phyloP scores from a whole-genome alignment of 2,329 filamentous ascomycete species.

The Phoma sp. region DNA sequence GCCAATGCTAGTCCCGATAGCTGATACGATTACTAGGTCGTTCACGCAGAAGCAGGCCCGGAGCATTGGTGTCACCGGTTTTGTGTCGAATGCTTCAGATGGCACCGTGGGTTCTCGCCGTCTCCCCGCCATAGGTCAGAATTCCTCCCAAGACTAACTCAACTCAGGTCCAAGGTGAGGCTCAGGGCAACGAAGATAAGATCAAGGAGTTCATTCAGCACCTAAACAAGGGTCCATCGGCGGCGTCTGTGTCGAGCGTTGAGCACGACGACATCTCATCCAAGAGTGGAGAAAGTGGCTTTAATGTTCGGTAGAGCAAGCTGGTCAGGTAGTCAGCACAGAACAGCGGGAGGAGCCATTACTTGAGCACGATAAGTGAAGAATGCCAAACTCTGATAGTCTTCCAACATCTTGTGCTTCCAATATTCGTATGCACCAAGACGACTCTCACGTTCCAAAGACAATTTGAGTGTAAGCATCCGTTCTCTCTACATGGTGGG shows the following conservation, averaged over 20 bases:
- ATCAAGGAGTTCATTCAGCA: constrained; percentile 75
- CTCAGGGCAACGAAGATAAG: constrained; percentile 72
- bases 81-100: constrained; percentile 55
- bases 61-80: constrained; percentile 53
- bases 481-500: too few species aligned
- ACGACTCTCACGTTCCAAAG: too few species aligned
- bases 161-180: constrained; percentile 83
- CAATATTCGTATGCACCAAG: background rate
- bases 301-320: constrained; percentile 49
- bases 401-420: background rate
- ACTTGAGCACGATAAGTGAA: background rate
- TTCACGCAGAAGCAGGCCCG: constrained; percentile 54
- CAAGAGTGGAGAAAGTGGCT: constrained; percentile 71
- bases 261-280: constrained; percentile 71
- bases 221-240: constrained; percentile 74
- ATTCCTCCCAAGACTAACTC: constrained; percentile 13
- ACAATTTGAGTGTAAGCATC: too few species aligned
- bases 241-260: constrained; percentile 75
- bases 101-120: constrained; percentile 46
- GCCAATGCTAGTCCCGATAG: background rate
- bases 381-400: background rate
- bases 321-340: background rate
- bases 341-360: too few species aligned
- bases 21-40: constrained; percentile 31
- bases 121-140: background rate